Base-by-base conservation (phyloP, 495 filamentous ascomycete species). In the Aspergillus bridgeri region DNA sequence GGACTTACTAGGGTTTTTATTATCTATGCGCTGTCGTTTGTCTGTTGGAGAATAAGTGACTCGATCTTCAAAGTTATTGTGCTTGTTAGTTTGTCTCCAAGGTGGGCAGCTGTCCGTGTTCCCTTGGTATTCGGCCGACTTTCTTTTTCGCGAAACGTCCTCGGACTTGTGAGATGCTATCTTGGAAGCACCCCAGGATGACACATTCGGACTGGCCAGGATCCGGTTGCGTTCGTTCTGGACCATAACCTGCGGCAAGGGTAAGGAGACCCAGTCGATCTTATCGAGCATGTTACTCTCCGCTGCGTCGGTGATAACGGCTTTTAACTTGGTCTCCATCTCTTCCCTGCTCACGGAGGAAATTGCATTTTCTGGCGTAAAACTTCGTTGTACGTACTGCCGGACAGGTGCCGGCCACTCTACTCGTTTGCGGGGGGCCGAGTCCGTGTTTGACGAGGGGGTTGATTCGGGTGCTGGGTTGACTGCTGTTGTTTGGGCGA, bases 241-340 rank as follows among this genome's bases (percentile, higher is more conserved):
- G 43, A 99, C 86, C 73, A 96, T 82, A 54, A 88, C 73, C 72
- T 99, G 94, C 0, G 94, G 94, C n/a, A 98, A 74, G 17, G 89
- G 88, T 76, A 92, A 78, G 20, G 75, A 79, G 49, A 86, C 83
- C 94, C 94, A 99, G 77, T 97, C 83, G 59, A 89, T 82, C 17
- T 75, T 78, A 65, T 85, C 77, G 62, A 97, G 80, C 47, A 80
- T 79, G 52, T 87, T 77, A 59, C 72, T 77, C 60, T 91, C 86
- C 56, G 89, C 90, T 42, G 90, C 90, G 25, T 83, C 76, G 50
- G 87, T 88, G 64, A 99, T 98, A 64, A 91, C 85, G 21, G 87
- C 69, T 73, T 93, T 96, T 52, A 98, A 75, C 64, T 91, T 95
- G 54, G 77, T 75, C 66, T 96, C 87, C 81, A 96, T 89, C 27